Evolutionary conservation across 1,284 basidiomycete species (phyloP).

Genomic region (Waitea zeae): DNA sequence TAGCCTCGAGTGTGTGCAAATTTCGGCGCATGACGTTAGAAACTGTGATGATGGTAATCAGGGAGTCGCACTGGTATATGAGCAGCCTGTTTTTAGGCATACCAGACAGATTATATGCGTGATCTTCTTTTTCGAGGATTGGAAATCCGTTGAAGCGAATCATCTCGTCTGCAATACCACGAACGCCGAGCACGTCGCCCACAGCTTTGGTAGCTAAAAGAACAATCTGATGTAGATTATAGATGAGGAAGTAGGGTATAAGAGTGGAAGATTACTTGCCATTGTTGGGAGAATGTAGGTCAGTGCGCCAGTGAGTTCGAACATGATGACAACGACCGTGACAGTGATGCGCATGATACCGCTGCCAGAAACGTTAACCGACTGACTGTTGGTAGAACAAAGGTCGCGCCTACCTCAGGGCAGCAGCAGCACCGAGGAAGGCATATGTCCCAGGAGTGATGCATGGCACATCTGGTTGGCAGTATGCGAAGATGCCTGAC

Average conservation of each 20-base stretch:
- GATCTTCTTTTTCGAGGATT: conserved; percentile 88
- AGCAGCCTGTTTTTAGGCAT: conserved; percentile 13
- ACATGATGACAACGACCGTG: conserved; percentile 99
- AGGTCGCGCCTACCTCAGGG: conserved; percentile 51
- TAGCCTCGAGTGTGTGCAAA: conserved; percentile 54
- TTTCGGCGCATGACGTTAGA: conserved; percentile 80
- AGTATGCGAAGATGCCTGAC: conserved; percentile 80
- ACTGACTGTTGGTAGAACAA: neutral
- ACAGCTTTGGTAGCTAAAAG: conserved; percentile 94
- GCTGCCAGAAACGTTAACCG: conserved; percentile 19
- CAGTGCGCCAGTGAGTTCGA: conserved; percentile 95
- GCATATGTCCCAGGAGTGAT: conserved; percentile 98
- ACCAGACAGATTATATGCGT: conserved; percentile 83
- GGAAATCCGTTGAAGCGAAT: conserved; percentile 97
- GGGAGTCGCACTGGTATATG: conserved; percentile 2
- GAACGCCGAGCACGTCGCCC: conserved; percentile 86
- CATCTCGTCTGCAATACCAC: conserved; percentile 93
- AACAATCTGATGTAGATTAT: conserved; percentile 67
- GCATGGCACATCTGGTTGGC: conserved; percentile 84
- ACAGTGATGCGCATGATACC: conserved; percentile 96
- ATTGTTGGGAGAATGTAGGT: conserved; percentile 98
- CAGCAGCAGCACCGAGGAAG: conserved; percentile 85
- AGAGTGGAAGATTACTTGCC: conserved; percentile 41
- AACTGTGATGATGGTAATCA: conserved; percentile 28
- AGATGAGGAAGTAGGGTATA: neutral